These are phyloP conservation scores for Trifolium fragiferum DNA, from an alignment of 306 rosid genomes.

Conservation along the genomic window DNA sequence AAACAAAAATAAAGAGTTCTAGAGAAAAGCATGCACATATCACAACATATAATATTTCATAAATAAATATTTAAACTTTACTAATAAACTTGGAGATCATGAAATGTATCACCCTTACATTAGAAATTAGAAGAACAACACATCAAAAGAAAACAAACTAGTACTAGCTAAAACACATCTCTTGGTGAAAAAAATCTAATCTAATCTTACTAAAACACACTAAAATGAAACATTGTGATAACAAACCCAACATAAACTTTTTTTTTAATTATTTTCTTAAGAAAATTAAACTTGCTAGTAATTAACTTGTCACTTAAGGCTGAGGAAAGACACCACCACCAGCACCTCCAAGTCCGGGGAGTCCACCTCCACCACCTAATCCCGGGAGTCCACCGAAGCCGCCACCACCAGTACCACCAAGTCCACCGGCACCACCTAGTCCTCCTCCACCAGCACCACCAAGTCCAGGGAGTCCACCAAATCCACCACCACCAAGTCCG, in stretches of 20 bases:
- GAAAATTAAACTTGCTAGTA: not conserved
- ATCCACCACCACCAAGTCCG: slow-evolving; percentile 44
- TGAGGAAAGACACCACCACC: slow-evolving; percentile 47
- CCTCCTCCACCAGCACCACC: slow-evolving; percentile 21
- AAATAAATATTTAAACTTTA: not conserved
- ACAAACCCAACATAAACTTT: not conserved
- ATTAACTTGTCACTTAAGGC: slow-evolving; percentile 52
- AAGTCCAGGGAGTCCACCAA: slow-evolving; percentile 34
- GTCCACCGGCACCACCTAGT: too few species aligned
- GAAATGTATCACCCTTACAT: not conserved
- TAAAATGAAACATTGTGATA: not conserved
- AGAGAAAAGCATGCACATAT: not conserved
- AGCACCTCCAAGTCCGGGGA: slow-evolving; percentile 4
- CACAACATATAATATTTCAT: not conserved
- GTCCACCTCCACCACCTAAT: not conserved
- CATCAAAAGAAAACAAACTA: not conserved
- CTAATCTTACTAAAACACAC: not conserved
- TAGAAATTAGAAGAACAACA: not conserved
- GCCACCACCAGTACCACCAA: not conserved
- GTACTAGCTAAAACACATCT: not conserved
- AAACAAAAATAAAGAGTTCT: not conserved
- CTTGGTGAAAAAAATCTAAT: not conserved
- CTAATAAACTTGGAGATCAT: slow-evolving; percentile 1
- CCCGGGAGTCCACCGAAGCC: too few species aligned
- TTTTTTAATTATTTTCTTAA: not conserved